phyloP scores from a whole-genome alignment of 805 yeast genomes.

The Cyberlindnera petersonii region DNA sequence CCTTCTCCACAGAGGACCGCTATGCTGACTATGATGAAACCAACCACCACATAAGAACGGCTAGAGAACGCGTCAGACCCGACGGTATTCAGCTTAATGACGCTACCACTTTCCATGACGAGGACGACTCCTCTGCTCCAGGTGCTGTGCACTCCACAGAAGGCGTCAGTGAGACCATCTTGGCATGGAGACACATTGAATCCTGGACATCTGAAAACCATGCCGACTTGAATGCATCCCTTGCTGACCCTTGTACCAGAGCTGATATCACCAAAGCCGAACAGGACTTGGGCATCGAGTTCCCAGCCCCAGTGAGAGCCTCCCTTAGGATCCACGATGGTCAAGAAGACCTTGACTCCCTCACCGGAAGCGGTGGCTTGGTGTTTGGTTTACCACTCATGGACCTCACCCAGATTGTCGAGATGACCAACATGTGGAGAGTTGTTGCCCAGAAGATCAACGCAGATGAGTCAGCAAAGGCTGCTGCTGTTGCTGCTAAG shows the following conservation, averaged over 20 bases:
- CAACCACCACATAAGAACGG: slow-evolving; percentile 32
- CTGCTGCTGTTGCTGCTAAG: slow-evolving; percentile 16
- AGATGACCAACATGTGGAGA: slow-evolving; percentile 84
- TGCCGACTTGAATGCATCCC: slow-evolving; percentile 76
- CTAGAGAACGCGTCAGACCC: slow-evolving; percentile 17
- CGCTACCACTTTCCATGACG: slow-evolving; percentile 36
- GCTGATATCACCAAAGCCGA: slow-evolving; percentile 82
- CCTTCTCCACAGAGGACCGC: slow-evolving; percentile 62
- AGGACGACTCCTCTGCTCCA: slow-evolving; percentile 22
- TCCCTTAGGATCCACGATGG: slow-evolving; percentile 86
- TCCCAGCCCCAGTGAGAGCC: slow-evolving; percentile 82
- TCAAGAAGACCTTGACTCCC: slow-evolving; percentile 73
- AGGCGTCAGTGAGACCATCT: slow-evolving; percentile 70
- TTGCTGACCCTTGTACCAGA: slow-evolving; percentile 74
- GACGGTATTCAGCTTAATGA: slow-evolving; percentile 23
- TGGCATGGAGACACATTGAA: slow-evolving; percentile 88
- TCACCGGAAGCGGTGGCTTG: slow-evolving; percentile 66
- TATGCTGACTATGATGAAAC: slow-evolving; percentile 62
- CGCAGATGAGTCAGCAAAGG: slow-evolving; percentile 24
- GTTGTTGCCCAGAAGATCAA: slow-evolving; percentile 50
- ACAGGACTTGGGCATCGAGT: slow-evolving; percentile 64
- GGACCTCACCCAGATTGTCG: slow-evolving; percentile 75
- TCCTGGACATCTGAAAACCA: slow-evolving; percentile 75
- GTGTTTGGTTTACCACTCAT: slow-evolving; percentile 76
- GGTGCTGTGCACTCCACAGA: slow-evolving; percentile 36